Evolutionary conservation across 805 yeast species (phyloP).

Genomic region (Saturnispora sekii): DNA sequence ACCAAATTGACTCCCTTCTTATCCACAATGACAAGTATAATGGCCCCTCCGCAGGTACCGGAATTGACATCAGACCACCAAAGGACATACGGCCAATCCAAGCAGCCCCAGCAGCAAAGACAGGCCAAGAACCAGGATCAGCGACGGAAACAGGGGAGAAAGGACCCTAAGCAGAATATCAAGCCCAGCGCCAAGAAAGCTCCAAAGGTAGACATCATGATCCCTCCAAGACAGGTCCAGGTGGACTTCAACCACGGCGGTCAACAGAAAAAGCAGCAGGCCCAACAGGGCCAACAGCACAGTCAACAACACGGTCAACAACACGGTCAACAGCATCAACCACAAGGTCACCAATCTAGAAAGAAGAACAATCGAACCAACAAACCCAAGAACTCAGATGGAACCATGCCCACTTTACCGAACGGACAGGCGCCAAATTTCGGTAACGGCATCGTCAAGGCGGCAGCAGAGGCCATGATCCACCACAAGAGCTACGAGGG

Average conservation of each 20-base stretch:
- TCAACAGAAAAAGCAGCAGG: neutral
- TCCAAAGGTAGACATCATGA: conserved; percentile 10
- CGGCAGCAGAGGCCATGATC: conserved; percentile 11
- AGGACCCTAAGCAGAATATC: neutral
- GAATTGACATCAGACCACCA: neutral
- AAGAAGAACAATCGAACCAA: conserved; percentile 9
- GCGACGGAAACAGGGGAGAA: conserved; percentile 1
- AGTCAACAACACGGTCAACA: conserved; percentile 9
- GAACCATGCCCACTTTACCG: conserved; percentile 8
- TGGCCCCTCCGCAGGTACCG: conserved; percentile 1
- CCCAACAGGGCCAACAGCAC: conserved; percentile 4
- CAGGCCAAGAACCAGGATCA: neutral
- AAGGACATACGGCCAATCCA: neutral
- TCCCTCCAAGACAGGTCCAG: conserved; percentile 25
- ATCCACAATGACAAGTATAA: conserved; percentile 3
- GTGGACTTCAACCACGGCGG: conserved; percentile 11
- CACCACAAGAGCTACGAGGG: too few relatives aligned
- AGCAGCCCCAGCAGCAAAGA: conserved; percentile 1
- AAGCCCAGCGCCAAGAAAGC: neutral
- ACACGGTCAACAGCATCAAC: neutral
- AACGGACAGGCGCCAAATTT: conserved; percentile 14
- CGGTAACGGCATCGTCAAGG: conserved; percentile 5
- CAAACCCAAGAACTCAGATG: conserved; percentile 2
- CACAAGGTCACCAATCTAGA: neutral
- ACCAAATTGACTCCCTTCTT: neutral